Percentiles rank a stretch among this genome's conserved stretches.
Evolutionary conservation across 2,329 filamentous ascomycete genomes (phyloP).

Genomic region (Hypoxylon sp.): DNA sequence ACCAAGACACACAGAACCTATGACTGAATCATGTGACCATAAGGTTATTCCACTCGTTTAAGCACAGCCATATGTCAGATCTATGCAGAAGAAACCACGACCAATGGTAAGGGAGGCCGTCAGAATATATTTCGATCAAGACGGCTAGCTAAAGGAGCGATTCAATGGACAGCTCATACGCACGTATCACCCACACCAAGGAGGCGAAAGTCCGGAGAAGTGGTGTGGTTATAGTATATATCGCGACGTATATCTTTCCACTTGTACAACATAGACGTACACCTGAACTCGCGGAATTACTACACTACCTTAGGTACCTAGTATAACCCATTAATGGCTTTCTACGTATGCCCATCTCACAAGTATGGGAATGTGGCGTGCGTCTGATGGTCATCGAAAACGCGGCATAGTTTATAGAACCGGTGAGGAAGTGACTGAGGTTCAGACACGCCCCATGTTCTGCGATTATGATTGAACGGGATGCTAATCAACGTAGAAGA

Average conservation of each 20-base stretch:
- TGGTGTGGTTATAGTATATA: background rate
- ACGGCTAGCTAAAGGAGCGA: background rate
- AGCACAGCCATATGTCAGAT: background rate
- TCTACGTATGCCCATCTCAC: background rate
- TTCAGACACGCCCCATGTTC: background rate
- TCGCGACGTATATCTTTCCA: background rate
- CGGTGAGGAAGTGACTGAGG: background rate
- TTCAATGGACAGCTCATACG: background rate
- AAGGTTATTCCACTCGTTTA: background rate
- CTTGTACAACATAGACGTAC: background rate
- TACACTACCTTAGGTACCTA: no score
- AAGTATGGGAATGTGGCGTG: background rate
- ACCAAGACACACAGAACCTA: background rate
- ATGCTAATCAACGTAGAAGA: background rate
- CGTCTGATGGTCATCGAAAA: background rate
- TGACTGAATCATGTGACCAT: slow-evolving; percentile 1
- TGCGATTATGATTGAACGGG: background rate
- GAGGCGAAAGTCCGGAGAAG: background rate
- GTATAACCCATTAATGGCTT: background rate
- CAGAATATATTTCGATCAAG: background rate
- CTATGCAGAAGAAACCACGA: background rate
- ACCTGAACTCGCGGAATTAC: background rate
- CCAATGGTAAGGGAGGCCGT: background rate
- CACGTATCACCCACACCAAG: background rate
- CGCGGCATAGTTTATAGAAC: background rate